phyloP scores from a whole-genome alignment of 108 stramenopile genomes.

The Nitzschia palea region DNA sequence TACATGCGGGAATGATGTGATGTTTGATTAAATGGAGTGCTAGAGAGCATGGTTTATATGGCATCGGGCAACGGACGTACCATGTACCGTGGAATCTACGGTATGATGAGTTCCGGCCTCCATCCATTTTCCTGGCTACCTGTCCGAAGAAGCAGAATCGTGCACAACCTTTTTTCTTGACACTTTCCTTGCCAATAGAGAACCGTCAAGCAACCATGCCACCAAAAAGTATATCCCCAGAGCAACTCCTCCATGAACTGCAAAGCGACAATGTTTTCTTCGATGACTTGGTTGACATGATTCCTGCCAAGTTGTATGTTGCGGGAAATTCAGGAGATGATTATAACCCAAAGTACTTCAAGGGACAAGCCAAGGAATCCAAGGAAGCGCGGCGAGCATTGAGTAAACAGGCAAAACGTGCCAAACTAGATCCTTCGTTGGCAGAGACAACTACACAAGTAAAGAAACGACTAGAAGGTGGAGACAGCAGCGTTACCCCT shows the following conservation, averaged over 20 bases:
- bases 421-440: constrained; percentile 73
- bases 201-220: constrained; percentile 28
- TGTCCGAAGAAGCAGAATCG: too few relatives aligned
- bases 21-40: too few relatives aligned
- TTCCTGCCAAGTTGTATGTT: constrained; percentile 80
- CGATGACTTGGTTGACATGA: constrained; percentile 81
- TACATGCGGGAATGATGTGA: too few relatives aligned
- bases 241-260: constrained; percentile 57
- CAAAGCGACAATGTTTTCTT: constrained; percentile 78
- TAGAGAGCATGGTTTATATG: too few relatives aligned
- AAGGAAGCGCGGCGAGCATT: constrained; percentile 67
- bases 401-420: constrained; percentile 69
- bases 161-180: too few relatives aligned
- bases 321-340: constrained; percentile 64
- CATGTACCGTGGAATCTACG: too few relatives aligned
- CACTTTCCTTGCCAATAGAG: too few relatives aligned
- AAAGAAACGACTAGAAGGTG: constrained; percentile 61
- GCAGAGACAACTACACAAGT: constrained; percentile 67
- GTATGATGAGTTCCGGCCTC: too few relatives aligned
- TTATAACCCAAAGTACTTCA: constrained; percentile 66
- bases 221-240: constrained; percentile 10
- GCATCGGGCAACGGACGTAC: too few relatives aligned
- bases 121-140: too few relatives aligned
- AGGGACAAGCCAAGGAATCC: constrained; percentile 72
- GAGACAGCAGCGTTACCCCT: constrained; percentile 26